Conservation (phyloP, 768 basidiomycete species). For the Kwoniella shandongensis region DNA sequence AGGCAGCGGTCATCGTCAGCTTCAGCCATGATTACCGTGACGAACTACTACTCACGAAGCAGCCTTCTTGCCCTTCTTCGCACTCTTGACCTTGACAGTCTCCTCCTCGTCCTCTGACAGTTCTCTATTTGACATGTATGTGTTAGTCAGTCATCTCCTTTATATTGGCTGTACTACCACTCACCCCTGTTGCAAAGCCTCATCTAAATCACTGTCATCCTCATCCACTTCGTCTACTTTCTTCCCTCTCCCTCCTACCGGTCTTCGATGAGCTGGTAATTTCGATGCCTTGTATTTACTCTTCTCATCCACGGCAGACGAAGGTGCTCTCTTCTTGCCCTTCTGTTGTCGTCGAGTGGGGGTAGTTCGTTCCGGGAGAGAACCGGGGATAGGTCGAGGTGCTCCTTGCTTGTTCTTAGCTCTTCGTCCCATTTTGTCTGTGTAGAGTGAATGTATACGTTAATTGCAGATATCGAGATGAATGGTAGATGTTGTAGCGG, state of each 20-base stretch:
- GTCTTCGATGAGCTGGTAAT: constrained; percentile 17
- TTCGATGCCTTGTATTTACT: constrained; percentile 34
- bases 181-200: constrained; percentile 42
- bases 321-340: constrained; percentile 43
- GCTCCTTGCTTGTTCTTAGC: constrained; percentile 50
- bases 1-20: too few species aligned
- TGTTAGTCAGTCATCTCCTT: background rate
- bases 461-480: too few species aligned
- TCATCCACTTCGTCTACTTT: constrained; percentile 41
- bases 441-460: background rate
- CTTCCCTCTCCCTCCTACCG: constrained; percentile 28
- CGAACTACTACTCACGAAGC: constrained; percentile 32
- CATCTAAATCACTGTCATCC: constrained; percentile 48
- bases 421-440: constrained; percentile 48
- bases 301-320: constrained; percentile 19
- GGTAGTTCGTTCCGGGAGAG: constrained; percentile 29
- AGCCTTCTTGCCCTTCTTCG: constrained; percentile 39
- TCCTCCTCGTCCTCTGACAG: constrained; percentile 46
- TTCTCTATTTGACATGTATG: constrained; percentile 31
- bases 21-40: too few species aligned
- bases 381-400: constrained; percentile 43
- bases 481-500: too few species aligned
- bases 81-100: constrained; percentile 41
- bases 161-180: constrained; percentile 8
- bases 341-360: constrained; percentile 23